phyloP scores from a whole-genome alignment of 768 basidiomycete genomes.

The Kockovaella imperatae region DNA sequence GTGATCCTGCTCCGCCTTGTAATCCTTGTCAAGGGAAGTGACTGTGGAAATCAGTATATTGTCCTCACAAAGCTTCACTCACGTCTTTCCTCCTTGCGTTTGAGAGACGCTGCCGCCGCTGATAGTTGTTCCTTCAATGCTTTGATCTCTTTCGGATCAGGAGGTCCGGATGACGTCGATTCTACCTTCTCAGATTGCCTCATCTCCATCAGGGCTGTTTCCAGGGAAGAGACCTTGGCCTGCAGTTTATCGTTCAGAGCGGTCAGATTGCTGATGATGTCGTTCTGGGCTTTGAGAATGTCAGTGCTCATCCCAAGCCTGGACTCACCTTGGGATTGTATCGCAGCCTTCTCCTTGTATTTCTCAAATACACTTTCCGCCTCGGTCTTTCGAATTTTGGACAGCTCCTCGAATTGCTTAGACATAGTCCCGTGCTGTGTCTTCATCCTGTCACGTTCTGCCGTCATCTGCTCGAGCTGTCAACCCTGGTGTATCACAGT shows the following conservation, averaged over 20 bases:
- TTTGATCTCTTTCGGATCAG: slow-evolving; percentile 35
- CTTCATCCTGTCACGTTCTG: slow-evolving; percentile 23
- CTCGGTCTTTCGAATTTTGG: slow-evolving; percentile 19
- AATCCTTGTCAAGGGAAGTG: slow-evolving; percentile 26
- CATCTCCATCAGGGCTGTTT: slow-evolving; percentile 14
- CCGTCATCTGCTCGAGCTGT: slow-evolving; percentile 11
- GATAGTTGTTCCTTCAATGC: slow-evolving; percentile 28
- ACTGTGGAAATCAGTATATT: slow-evolving; percentile 8
- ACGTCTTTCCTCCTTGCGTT: slow-evolving; percentile 33
- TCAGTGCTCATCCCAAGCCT: background rate
- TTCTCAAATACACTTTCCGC: slow-evolving; percentile 29
- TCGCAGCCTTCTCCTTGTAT: slow-evolving; percentile 31
- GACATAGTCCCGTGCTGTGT: slow-evolving; percentile 33
- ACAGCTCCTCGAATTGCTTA: slow-evolving; percentile 39
- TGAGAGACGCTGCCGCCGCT: slow-evolving; percentile 10
- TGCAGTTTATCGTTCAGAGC: slow-evolving; percentile 35
- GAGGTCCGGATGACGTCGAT: slow-evolving; percentile 2
- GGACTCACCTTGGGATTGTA: slow-evolving; percentile 29
- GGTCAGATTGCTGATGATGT: slow-evolving; percentile 32
- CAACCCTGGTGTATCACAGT: background rate
- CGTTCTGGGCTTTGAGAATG: slow-evolving; percentile 30
- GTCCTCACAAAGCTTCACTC: slow-evolving; percentile 4
- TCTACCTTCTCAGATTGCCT: no score
- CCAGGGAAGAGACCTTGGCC: slow-evolving; percentile 18
- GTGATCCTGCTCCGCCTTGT: slow-evolving; percentile 35